phyloP scores from a whole-genome alignment of 805 yeast genomes.

The Gaillardinia entomophila region DNA sequence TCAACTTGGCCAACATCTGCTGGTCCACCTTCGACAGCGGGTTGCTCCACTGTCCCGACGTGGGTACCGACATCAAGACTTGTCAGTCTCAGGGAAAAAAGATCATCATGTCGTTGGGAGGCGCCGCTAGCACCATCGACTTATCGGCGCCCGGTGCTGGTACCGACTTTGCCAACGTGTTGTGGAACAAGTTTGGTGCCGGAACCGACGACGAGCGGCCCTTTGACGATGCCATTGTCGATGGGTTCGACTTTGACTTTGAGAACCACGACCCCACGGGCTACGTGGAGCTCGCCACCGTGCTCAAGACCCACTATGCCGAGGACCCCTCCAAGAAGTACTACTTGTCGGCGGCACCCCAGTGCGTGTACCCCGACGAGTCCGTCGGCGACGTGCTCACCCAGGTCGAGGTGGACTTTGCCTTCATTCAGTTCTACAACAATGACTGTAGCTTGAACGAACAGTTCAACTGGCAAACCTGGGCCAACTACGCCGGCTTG shows the following conservation, averaged over 20 bases:
- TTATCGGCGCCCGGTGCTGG: slow-evolving; percentile 21
- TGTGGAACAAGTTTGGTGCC: slow-evolving; percentile 14
- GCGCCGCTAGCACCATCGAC: slow-evolving; percentile 35
- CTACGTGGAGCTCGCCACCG: slow-evolving; percentile 54
- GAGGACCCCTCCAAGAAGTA: slow-evolving; percentile 1
- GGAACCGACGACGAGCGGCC: slow-evolving; percentile 34
- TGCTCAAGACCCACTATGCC: neutral
- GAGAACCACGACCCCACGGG: slow-evolving; percentile 60
- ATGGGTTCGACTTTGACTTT: slow-evolving; percentile 79
- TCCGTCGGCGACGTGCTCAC: slow-evolving; percentile 5
- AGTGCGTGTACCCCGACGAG: slow-evolving; percentile 9
- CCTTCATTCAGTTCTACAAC: slow-evolving; percentile 12
- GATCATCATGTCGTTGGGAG: slow-evolving; percentile 69
- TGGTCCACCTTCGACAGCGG: slow-evolving; percentile 7
- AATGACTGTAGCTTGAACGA: slow-evolving; percentile 4
- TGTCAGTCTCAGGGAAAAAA: slow-evolving; percentile 78
- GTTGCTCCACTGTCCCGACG: slow-evolving; percentile 7
- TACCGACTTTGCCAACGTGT: slow-evolving; percentile 1
- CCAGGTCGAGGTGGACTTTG: slow-evolving; percentile 5
- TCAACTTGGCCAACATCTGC: slow-evolving; percentile 9
- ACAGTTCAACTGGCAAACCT: slow-evolving; percentile 8
- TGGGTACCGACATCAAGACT: slow-evolving; percentile 65
- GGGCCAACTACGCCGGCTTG: slow-evolving; percentile 6
- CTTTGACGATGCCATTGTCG: slow-evolving; percentile 70
- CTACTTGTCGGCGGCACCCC: slow-evolving; percentile 9